Evolutionary conservation across 2,329 filamentous ascomycete species (phyloP), one percentile per base, ranked within the genome.

Genomic region (Pyrenophora teres): DNA sequence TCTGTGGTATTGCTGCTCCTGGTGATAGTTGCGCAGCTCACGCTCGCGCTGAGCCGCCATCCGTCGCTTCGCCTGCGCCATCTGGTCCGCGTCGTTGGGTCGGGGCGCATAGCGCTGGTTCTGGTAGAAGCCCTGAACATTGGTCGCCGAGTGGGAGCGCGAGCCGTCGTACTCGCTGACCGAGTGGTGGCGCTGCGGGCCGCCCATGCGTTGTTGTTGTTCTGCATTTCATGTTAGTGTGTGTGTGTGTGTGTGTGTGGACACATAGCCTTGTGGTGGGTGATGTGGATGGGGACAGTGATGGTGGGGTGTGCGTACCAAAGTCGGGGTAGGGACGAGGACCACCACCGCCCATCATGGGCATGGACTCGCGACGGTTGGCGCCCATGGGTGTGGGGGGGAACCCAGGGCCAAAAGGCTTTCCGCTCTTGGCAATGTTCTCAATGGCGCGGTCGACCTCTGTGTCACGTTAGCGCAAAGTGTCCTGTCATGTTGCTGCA

Each of bases 1-100:
- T 90, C 93, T 88, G 83, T 97, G 96, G 81, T 96, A 97, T 86
- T 99, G 94, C 85, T 99, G 94, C 85, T 99, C 94, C 80, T 97
- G 95, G 81, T 99, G 94, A 80, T 97, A 96, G 80, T 97, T 99
- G 78, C 94, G 91, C 77, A 99, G 87, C 82, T 99, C 94, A 78
- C 93, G 90, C 83, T 99, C 94, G 78, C 94, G 90, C 81, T 97
- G 94, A 76, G 94, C 94, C 72, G 94, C 94, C 90, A 97, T 95
- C 82, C 93, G 89, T 81, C 94, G 91, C 85, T 97, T 97, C 70
- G 92, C 92, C 86, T 97, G 94, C 83, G 96, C 90, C 86, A 97
- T 91, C 80, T 97, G 92, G 80, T 97, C 94, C 76, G 92, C 90
- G 81, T 97, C 94, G 81, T 83, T 92, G 78, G 83, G 91, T 79